phyloP scores from a whole-genome alignment of 2,329 filamentous ascomycete species.

The Cladosporium sp. region DNA sequence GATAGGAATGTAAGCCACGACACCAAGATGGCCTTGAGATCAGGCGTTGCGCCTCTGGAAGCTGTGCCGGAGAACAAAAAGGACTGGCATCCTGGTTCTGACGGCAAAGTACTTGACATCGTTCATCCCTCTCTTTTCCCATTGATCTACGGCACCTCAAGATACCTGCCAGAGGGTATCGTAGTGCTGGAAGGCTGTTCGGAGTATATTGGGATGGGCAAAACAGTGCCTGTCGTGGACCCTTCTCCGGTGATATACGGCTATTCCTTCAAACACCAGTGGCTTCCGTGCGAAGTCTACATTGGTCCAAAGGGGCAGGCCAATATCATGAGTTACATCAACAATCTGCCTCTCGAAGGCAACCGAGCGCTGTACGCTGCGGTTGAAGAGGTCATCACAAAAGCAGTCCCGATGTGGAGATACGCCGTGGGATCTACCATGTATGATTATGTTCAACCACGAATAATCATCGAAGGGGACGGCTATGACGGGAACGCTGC shows the following conservation, averaged over 20 bases:
- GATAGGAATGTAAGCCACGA: background rate
- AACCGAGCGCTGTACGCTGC: constrained; percentile 21
- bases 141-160: constrained; percentile 50
- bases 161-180: constrained; percentile 33
- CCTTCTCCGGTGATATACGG: too few species aligned
- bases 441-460: background rate
- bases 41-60: background rate
- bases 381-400: constrained; percentile 24
- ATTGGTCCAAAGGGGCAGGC: constrained; percentile 15
- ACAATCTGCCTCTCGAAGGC: constrained; percentile 26
- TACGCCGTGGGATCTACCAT: constrained; percentile 9
- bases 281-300: constrained; percentile 26
- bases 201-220: too few species aligned
- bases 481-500: background rate
- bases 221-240: background rate
- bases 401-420: constrained; percentile 26
- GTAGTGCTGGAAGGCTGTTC: too few species aligned
- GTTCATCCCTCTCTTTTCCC: constrained; percentile 63
- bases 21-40: background rate
- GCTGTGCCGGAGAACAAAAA: background rate
- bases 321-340: constrained; percentile 29
- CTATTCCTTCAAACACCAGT: constrained; percentile 21
- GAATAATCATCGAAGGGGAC: background rate
- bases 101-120: constrained; percentile 56
- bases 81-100: constrained; percentile 60